phyloP scores from a whole-genome alignment of 371 early-diverging fungal species.

The Apophysomyces trapeziformis region DNA sequence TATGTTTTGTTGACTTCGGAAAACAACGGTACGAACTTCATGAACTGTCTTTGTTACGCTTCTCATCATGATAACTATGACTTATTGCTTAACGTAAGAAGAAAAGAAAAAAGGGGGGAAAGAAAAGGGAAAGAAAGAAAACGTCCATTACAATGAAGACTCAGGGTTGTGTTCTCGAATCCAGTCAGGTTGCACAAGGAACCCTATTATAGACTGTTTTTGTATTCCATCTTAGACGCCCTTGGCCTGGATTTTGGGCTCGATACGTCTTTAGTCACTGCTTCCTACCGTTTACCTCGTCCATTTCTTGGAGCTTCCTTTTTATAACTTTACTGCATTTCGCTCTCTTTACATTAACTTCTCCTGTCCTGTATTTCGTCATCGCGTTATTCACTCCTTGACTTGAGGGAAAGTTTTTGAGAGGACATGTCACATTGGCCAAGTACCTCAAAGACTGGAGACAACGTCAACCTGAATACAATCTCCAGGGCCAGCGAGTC shows the following conservation, averaged over 20 bases:
- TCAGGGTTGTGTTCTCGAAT: too few relatives aligned
- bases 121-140: too few relatives aligned
- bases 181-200: background rate
- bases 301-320: background rate
- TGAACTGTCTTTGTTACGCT: too few relatives aligned
- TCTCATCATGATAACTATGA: too few relatives aligned
- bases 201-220: constrained; percentile 5
- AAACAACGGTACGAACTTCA: too few relatives aligned
- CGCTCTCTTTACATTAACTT: too few relatives aligned
- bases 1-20: too few relatives aligned
- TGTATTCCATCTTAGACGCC: background rate
- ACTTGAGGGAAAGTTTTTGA: background rate
- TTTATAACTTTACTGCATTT: too few relatives aligned
- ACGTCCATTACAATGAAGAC: too few relatives aligned
- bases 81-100: too few relatives aligned
- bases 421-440: constrained; percentile 8
- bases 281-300: background rate
- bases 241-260: constrained; percentile 3
- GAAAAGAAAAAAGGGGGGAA: too few relatives aligned
- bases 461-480: constrained; percentile 8
- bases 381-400: background rate
- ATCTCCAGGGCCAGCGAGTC: constrained; percentile 11
- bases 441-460: constrained; percentile 7
- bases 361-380: background rate
- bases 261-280: constrained; percentile 1